Evolutionary conservation across 352 stramenopile species (phyloP).

Genomic region (Phytophthora pinifolia): DNA sequence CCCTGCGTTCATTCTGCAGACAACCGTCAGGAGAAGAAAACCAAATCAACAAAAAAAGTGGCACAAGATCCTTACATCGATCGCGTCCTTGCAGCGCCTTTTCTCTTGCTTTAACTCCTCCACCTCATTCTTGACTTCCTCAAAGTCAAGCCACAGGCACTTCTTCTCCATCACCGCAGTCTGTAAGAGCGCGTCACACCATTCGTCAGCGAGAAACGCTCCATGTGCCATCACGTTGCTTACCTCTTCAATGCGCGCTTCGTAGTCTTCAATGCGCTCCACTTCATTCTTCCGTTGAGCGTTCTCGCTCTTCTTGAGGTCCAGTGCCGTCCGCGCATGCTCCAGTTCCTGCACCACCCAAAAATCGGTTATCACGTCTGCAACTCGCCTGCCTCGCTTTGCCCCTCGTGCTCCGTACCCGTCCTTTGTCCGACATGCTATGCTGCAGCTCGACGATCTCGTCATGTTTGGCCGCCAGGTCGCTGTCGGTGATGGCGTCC

Average conservation of each 20-base stretch:
- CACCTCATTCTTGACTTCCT: constrained; percentile 70
- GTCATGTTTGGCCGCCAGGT: constrained; percentile 72
- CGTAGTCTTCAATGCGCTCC: constrained; percentile 81
- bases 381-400: not conserved
- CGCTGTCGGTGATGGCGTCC: constrained; percentile 68
- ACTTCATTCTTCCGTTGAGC: constrained; percentile 80
- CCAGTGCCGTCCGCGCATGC: constrained; percentile 53
- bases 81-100: constrained; percentile 60
- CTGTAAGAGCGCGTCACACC: constrained; percentile 28
- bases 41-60: too few species aligned
- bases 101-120: constrained; percentile 71
- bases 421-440: constrained; percentile 70
- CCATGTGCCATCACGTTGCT: not conserved
- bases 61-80: constrained; percentile 43
- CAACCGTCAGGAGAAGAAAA: not conserved
- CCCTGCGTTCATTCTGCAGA: constrained; percentile 58
- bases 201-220: not conserved
- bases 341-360: constrained; percentile 54
- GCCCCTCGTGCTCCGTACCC: constrained; percentile 26
- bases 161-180: constrained; percentile 88
- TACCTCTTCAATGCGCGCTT: constrained; percentile 79
- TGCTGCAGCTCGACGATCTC: constrained; percentile 77
- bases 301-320: constrained; percentile 87
- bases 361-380: not conserved
- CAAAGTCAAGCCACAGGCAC: constrained; percentile 83